Evolutionary conservation across 2,329 filamentous ascomycete genomes (phyloP).

Genomic region (Bipolaris oryzae): DNA sequence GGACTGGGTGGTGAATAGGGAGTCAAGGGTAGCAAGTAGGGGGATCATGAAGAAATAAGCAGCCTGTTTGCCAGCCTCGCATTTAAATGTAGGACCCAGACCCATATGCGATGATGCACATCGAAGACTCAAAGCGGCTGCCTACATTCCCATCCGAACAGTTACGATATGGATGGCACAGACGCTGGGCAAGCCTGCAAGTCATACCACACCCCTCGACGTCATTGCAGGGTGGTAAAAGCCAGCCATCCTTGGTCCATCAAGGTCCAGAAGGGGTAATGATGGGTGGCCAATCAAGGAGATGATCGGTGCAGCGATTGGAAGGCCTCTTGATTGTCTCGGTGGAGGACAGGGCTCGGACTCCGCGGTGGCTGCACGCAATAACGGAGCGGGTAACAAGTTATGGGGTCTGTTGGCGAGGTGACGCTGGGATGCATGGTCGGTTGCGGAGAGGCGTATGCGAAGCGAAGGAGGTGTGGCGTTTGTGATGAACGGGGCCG

Average conservation of each 20-base stretch:
- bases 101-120: slow-evolving; percentile 4
- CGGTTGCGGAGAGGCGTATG: slow-evolving; percentile 6
- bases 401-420: not conserved
- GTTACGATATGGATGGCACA: slow-evolving; percentile 7
- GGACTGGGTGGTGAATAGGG: not conserved
- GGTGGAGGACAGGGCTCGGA: not conserved
- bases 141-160: slow-evolving; percentile 9
- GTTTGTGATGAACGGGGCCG: slow-evolving; percentile 8
- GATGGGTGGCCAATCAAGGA: slow-evolving; percentile 22
- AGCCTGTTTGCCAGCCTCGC: not conserved
- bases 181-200: slow-evolving; percentile 10
- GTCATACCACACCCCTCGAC: slow-evolving; percentile 15
- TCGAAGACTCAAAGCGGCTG: slow-evolving; percentile 6
- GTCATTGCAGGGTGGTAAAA: slow-evolving; percentile 20
- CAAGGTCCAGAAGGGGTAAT: slow-evolving; percentile 19
- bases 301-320: slow-evolving; percentile 12
- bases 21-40: not conserved
- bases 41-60: not conserved
- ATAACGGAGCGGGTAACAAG: not conserved
- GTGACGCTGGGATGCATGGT: slow-evolving; percentile 7
- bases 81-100: not conserved
- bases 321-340: slow-evolving; percentile 4
- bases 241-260: slow-evolving; percentile 20
- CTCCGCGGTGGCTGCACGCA: slow-evolving; percentile 4
- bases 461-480: slow-evolving; percentile 15